Base-by-base conservation (phyloP, 495 filamentous ascomycete genomes). In the Barbatosphaeria neglecta region DNA sequence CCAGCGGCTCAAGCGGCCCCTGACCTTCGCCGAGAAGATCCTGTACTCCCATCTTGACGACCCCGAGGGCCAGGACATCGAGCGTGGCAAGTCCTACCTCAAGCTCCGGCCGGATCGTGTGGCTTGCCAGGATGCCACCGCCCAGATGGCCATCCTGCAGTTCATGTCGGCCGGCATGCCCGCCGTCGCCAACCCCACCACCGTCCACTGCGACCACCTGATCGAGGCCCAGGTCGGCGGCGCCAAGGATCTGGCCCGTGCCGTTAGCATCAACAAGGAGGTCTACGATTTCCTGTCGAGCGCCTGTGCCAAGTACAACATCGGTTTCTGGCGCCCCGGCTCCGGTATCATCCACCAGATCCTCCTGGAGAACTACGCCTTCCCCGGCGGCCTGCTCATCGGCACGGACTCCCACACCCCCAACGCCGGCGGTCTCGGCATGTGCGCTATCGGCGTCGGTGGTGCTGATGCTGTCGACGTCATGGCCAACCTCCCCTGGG, bases 261-360 rank as follows among this genome's bases (percentile, higher is more conserved):
- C 93, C 53, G 73, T 88, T 58, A 77, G 78, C 45, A 94, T 96
- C 71, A 98, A 98, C 83, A 96, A 97, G 79, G 92, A 98, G 69
- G 92, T 98, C 53, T 98, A 97, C 71, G 87, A 98, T 68, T 98
- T 98, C 79, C 75, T 98, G 63, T 81, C 90, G 45, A 82, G 82
- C 43, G 82, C 93, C 48, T 97, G 92, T 59, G 92, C 89, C 53
- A 98, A 96, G 77, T 98, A 97, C 78, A 90, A 95, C 74, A 97
- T 98, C 63, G 93, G 93, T 74, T 98, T 98, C 83, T 98, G 92
- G 92, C 84, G 77, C 65, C 93, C 92, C 51, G 92, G 92, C 50
- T 97, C 92, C 59, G 92, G 92, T 78, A 98, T 98, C 73, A 98
- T 98, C 62, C 92, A 98, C 71, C 92, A 98, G 76, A 97, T 97